Conservation (phyloP, 768 basidiomycete species). For the Rhodosporidiobolus sp. region DNA sequence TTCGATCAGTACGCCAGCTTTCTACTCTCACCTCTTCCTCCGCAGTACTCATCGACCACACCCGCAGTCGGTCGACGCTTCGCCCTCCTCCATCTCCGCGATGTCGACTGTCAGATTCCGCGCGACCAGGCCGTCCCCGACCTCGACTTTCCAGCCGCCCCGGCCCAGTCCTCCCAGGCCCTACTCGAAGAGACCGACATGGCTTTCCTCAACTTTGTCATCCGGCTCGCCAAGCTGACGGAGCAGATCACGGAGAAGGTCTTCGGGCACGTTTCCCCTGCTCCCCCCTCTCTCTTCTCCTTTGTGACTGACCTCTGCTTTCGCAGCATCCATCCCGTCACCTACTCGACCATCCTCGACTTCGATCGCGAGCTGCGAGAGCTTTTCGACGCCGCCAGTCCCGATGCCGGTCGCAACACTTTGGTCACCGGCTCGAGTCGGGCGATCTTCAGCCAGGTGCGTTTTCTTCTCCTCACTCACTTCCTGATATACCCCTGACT, state of each 20-base stretch:
- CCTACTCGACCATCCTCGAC: not conserved
- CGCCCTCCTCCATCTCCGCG: conserved; percentile 3
- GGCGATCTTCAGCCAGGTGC: not conserved
- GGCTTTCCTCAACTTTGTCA: not conserved
- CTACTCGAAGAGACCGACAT: not conserved
- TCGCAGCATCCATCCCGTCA: not conserved
- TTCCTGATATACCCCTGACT: not conserved
- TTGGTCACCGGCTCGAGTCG: too few species aligned
- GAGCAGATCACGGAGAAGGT: not conserved
- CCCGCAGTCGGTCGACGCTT: conserved; percentile 7
- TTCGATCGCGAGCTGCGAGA: not conserved
- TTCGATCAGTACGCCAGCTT: not conserved
- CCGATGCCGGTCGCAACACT: too few species aligned
- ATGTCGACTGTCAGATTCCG: conserved; percentile 1
- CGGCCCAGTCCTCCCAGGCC: too few species aligned
- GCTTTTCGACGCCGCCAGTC: not conserved
- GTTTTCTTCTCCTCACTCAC: not conserved
- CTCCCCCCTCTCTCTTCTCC: not conserved
- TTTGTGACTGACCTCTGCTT: not conserved
- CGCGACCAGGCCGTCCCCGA: not conserved
- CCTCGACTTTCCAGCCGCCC: not conserved
- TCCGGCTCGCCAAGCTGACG: not conserved
- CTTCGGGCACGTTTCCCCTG: not conserved
- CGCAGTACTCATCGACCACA: too few species aligned
- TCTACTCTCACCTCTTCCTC: too few species aligned